Base-by-base conservation (phyloP, 169 alveolate genomes). In the Cytauxzoon felis region DNA sequence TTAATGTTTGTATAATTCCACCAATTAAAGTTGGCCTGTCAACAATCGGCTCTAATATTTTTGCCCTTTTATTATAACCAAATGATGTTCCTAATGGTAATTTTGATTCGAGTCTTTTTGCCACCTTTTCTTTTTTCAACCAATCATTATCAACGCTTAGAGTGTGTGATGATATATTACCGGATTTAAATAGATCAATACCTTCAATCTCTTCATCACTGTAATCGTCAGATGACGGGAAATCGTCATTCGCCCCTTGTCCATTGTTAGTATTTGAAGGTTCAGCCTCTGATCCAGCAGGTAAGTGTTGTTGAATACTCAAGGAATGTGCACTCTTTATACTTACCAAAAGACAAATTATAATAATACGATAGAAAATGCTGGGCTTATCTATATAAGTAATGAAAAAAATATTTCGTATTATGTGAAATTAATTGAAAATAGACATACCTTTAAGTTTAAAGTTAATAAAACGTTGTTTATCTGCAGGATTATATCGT, bases 1-100 rank as follows among this genome's bases (percentile, higher is more conserved):
- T 59, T 5, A 76, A 53, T n/a, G 78, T 76, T 54, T 76, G 86
- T 19, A 76, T 43, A 27, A 76, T 70, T 8, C 86, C 86, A 43
- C 81, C 86, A 56, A 76, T 52, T 13, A 50, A 40, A 30, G 50
- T 57, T 8, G 80, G 86, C 43, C 30, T 1, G 30, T 60, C 62
- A 11, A 41, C 42, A 5, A 54, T 54, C 18, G 81, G 80, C 2
- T 64, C 68, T 42, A 76, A 32, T 34, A 60, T 33, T 5, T 36
- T 38, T 4, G 80, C 73, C 18, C 48, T 24, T 36, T 48, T 64
- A 27, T 76, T 66, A 51, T 76, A 76, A 29, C 30, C 62, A 68
- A 19, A 64, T 0, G 66, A 52, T 7, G 86, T 76, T 8, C 75
- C 80, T 0, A 13, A 26, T 0, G 86, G 86, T 21, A 76, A 32